Conservation (phyloP, 257 asterid genomes). For the Buddleja alternifolia region DNA sequence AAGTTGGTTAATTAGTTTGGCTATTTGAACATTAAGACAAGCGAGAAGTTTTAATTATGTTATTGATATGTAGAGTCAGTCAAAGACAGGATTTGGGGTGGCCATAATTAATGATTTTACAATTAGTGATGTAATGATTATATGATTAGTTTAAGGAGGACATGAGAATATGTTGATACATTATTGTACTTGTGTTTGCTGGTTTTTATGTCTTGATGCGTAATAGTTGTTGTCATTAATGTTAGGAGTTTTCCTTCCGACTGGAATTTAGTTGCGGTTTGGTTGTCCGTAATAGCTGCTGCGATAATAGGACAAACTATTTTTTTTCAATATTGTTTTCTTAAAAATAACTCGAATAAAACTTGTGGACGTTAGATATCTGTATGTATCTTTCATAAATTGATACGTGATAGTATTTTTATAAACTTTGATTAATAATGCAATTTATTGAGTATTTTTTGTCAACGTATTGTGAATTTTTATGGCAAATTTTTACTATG, state of each 20-base stretch:
- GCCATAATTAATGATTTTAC: background rate
- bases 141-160: background rate
- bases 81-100: background rate
- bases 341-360: too few species aligned
- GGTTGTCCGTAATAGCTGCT: background rate
- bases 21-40: conserved; percentile 13
- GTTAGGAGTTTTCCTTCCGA: background rate
- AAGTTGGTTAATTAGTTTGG: conserved; percentile 26
- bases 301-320: too few species aligned
- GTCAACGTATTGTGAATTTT: too few species aligned
- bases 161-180: conserved; percentile 1
- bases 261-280: background rate
- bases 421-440: too few species aligned
- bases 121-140: background rate
- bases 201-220: conserved; percentile 18
- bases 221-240: background rate
- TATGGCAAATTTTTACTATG: too few species aligned
- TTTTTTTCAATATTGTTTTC: too few species aligned
- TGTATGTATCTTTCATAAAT: too few species aligned
- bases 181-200: conserved; percentile 12
- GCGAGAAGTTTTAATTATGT: background rate
- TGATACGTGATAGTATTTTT: too few species aligned
- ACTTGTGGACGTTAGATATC: too few species aligned
- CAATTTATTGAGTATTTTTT: too few species aligned
- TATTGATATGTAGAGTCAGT: conserved; percentile 19